Percentiles rank a stretch among this genome's conserved stretches.
Conservation (phyloP, 805 yeast species). For the Barnettozyma vustinii region DNA sequence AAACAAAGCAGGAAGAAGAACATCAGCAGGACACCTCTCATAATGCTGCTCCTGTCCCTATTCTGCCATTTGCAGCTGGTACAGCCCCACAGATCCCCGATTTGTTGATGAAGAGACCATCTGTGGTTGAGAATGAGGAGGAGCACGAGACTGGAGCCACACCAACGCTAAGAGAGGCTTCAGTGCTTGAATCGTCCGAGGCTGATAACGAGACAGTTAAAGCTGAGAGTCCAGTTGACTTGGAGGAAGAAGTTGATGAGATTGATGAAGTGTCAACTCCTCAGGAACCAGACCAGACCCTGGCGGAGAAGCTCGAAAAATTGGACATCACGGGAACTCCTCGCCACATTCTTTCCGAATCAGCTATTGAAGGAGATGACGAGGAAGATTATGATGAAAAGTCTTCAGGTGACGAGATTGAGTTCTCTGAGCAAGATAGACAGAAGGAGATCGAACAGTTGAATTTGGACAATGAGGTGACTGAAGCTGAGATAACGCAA, state of each 20-base stretch:
- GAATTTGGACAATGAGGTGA: neutral
- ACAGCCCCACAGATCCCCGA: constrained; percentile 22
- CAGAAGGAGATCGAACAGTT: constrained; percentile 16
- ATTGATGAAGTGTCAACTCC: neutral
- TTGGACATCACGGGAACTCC: constrained; percentile 11
- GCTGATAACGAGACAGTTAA: constrained; percentile 1
- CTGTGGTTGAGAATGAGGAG: constrained; percentile 8
- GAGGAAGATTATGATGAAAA: constrained; percentile 25
- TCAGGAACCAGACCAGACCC: constrained; percentile 7
- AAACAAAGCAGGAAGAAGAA: constrained; percentile 20
- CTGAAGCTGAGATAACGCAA: constrained; percentile 1
- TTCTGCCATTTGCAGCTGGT: constrained; percentile 43
- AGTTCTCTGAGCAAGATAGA: constrained; percentile 16
- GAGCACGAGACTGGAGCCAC: constrained; percentile 8
- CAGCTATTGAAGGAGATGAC: constrained; percentile 28
- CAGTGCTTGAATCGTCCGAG: neutral
- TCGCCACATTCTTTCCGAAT: constrained; percentile 15
- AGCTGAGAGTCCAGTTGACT: constrained; percentile 4
- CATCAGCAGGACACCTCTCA: constrained; percentile 14
- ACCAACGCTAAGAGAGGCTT: constrained; percentile 3
- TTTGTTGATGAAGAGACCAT: constrained; percentile 12
- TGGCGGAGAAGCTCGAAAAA: constrained; percentile 15
- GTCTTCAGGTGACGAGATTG: constrained; percentile 20
- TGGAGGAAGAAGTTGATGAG: constrained; percentile 15
- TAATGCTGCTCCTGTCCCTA: constrained; percentile 38